Evolutionary conservation across 345 rosid species (phyloP).

Genomic region (Luvunga scandens): DNA sequence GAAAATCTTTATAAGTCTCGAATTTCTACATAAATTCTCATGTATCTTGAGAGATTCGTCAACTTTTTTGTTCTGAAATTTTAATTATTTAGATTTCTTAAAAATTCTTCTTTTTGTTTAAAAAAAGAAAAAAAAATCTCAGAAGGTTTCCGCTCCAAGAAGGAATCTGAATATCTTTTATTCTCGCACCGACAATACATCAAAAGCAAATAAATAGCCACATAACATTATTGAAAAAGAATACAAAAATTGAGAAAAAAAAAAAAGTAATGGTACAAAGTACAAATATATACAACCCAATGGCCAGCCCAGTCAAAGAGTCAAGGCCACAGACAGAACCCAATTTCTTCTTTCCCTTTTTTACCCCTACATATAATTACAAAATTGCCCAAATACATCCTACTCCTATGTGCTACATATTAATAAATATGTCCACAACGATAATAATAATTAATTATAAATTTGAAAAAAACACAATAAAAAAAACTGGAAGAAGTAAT

Average conservation of each 20-base stretch:
- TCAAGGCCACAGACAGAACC: neutral
- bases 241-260: neutral
- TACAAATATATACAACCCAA: neutral
- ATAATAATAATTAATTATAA: too few relatives aligned
- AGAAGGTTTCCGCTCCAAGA: neutral
- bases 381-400: constrained; percentile 2
- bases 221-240: neutral
- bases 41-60: too few relatives aligned
- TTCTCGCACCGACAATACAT: too few relatives aligned
- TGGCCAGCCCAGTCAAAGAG: neutral
- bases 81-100: too few relatives aligned
- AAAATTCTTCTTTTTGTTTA: too few relatives aligned
- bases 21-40: too few relatives aligned
- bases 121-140: neutral
- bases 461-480: too few relatives aligned
- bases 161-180: neutral
- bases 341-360: neutral
- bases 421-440: neutral
- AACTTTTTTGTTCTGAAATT: too few relatives aligned
- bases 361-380: constrained; percentile 1
- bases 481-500: neutral
- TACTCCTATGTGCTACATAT: neutral
- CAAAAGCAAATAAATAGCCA: neutral
- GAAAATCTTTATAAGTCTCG: too few relatives aligned
- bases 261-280: neutral